Evolutionary conservation across 495 filamentous ascomycete species (phyloP).

Genomic region (Penicillium roqueforti): DNA sequence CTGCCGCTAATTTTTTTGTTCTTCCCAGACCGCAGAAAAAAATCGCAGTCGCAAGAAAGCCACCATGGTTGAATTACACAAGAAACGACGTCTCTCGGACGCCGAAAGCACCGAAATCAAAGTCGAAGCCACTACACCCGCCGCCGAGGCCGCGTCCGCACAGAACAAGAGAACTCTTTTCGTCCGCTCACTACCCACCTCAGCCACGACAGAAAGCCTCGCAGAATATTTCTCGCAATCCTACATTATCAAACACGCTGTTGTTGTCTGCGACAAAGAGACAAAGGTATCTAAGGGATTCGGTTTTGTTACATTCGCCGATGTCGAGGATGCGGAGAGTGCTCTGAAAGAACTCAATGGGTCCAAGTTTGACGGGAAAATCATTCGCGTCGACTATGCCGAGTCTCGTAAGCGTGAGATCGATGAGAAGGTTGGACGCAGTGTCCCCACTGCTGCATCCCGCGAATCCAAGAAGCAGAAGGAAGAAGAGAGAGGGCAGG

Average conservation of each 20-base stretch:
- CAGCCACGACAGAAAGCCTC: constrained; percentile 75
- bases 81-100: constrained; percentile 33
- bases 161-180: constrained; percentile 70
- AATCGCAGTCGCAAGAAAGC: constrained; percentile 16
- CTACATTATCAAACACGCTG: constrained; percentile 91
- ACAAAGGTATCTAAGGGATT: constrained; percentile 87
- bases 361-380: constrained; percentile 67
- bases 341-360: constrained; percentile 77
- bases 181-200: constrained; percentile 76
- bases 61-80: constrained; percentile 34
- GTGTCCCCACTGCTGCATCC: constrained; percentile 42
- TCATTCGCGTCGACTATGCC: constrained; percentile 81
- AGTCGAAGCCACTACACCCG: constrained; percentile 23
- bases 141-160: constrained; percentile 24
- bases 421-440: constrained; percentile 46
- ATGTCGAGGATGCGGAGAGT: constrained; percentile 79
- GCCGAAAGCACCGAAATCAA: constrained; percentile 16
- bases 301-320: constrained; percentile 95
- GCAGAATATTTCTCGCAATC: constrained; percentile 87
- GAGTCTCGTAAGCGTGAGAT: constrained; percentile 75
- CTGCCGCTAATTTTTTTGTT: constrained; percentile 44
- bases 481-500: constrained; percentile 52
- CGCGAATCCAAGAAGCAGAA: constrained; percentile 53
- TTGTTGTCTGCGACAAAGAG: constrained; percentile 71
- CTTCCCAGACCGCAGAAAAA: constrained; percentile 15